Conservation (phyloP, 2,329 filamentous ascomycete species). For the Coniochaeta hoffmannii region DNA sequence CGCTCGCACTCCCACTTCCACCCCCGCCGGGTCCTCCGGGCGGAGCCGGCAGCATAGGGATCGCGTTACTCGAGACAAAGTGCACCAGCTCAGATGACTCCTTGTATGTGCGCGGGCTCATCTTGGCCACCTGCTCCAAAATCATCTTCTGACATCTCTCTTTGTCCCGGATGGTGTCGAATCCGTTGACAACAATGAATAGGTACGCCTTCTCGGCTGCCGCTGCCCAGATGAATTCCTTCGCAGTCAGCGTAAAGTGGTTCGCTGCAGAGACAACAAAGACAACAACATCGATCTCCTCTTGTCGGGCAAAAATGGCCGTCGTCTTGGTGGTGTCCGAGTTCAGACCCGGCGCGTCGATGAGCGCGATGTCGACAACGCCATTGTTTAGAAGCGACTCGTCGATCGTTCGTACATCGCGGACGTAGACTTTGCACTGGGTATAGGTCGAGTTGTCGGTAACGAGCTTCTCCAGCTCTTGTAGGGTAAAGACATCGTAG, state of each 20-base stretch:
- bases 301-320: slow-evolving; percentile 91
- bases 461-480: slow-evolving; percentile 81
- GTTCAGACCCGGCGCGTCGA: slow-evolving; percentile 93
- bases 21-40: slow-evolving; percentile 47
- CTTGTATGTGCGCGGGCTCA: slow-evolving; percentile 92
- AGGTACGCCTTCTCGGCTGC: slow-evolving; percentile 97
- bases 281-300: slow-evolving; percentile 97
- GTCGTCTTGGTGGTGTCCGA: slow-evolving; percentile 96
- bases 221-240: slow-evolving; percentile 93
- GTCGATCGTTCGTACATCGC: slow-evolving; percentile 80
- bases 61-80: slow-evolving; percentile 94
- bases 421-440: slow-evolving; percentile 95
- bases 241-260: slow-evolving; percentile 95
- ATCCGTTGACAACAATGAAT: slow-evolving; percentile 98
- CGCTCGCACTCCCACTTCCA: slow-evolving; percentile 44
- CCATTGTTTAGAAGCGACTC: slow-evolving; percentile 95
- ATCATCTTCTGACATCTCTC: slow-evolving; percentile 87
- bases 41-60: slow-evolving; percentile 62
- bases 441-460: slow-evolving; percentile 81
- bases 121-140: slow-evolving; percentile 73
- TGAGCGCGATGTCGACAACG: slow-evolving; percentile 94
- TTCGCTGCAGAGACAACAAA: slow-evolving; percentile 98
- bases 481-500: slow-evolving; percentile 76
- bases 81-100: slow-evolving; percentile 90
- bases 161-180: slow-evolving; percentile 89